Evolutionary conservation across 2,329 filamentous ascomycete genomes (phyloP), one percentile per base, ranked within the genome.

Genomic region (Passalora sequoiae): DNA sequence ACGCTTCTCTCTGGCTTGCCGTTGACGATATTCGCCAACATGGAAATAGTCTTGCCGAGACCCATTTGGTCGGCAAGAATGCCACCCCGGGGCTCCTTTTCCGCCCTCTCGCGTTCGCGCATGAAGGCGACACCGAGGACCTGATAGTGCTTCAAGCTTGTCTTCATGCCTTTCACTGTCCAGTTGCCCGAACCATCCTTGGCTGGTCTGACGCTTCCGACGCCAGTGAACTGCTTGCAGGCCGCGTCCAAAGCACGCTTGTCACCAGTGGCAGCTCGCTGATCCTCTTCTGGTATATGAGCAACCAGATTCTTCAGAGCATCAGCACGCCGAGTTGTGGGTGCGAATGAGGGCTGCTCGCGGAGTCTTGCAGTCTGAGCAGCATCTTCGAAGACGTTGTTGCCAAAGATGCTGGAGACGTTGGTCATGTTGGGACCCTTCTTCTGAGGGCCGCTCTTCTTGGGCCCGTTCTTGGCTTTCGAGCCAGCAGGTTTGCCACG

Each of bases 1-100:
- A 44, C 21, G 8, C 39, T 17, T 1, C 52, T 30, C 1, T 58
- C 41, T 8, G 53, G 50, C 29, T 46, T 49, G 29, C 67, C 66
- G 38, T 70, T 70, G 20, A 71, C 56, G 4, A 73, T 70, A 19
- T 70, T 72, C 0, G 69, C 71, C 30, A 70, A 55, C 24, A 71
- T 58, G 6, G 68, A 68, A 57, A 98, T 96, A 0, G 92, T 98
- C 72, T 98, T 98, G 66, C 92, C 92, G 53, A 98, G 86, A 81
- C 92, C 92, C 92, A 98, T 98, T 70, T 97, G 91, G 61, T 98
- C 92, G 45, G 91, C 92, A 58, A 97, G 74, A 55, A 98, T 96
- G 76, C 92, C 92, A 65, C 70, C 70, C 10, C 38, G 55, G 0
- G 69, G 75, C 22, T 58, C 43, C 0, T 60, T 27, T 0, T 16